phyloP scores from a whole-genome alignment of 345 rosid genomes.

The Garcia nutans region DNA sequence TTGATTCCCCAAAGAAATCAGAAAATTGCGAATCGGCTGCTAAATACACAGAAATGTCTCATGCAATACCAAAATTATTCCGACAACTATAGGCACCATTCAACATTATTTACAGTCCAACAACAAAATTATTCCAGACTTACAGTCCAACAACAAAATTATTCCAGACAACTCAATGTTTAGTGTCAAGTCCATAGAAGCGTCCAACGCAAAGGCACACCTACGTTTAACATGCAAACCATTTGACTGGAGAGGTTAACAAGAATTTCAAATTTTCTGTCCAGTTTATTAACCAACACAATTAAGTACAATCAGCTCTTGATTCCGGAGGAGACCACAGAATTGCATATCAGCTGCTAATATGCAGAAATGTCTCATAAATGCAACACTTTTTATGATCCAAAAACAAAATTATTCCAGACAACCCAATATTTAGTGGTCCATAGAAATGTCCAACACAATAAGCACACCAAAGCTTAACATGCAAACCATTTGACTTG shows the following conservation, averaged over 20 bases:
- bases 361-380: not conserved
- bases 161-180: not conserved
- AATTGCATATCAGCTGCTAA: not conserved
- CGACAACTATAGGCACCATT: not conserved
- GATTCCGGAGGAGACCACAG: not conserved
- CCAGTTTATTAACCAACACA: not conserved
- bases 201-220: not conserved
- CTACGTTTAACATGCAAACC: not conserved
- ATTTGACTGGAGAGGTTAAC: slow-evolving; percentile 3
- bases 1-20: not conserved
- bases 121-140: not conserved
- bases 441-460: not conserved
- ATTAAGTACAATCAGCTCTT: too few relatives aligned
- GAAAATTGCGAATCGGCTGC: not conserved
- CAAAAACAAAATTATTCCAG: not conserved
- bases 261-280: not conserved
- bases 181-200: not conserved
- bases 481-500: not conserved
- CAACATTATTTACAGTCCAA: not conserved
- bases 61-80: not conserved
- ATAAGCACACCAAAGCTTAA: not conserved
- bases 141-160: not conserved
- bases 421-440: not conserved
- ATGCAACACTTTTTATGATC: not conserved
- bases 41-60: not conserved